Evolutionary conservation across 345 rosid species (phyloP).

Genomic region (Crucihimalaya himalaica): DNA sequence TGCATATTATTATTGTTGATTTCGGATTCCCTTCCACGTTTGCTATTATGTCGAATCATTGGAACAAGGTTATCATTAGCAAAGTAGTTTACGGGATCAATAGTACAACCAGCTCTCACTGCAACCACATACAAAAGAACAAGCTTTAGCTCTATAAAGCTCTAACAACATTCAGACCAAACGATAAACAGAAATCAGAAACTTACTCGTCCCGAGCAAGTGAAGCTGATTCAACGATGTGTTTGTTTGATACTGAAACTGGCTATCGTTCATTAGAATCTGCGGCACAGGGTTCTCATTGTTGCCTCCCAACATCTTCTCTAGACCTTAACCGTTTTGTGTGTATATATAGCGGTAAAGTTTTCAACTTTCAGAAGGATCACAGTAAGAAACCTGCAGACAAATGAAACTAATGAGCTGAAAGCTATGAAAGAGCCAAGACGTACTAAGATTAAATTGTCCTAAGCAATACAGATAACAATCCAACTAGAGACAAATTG

Average conservation of each 20-base stretch:
- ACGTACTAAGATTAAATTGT: neutral
- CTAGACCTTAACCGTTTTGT: conserved; percentile 5
- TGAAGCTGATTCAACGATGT: conserved; percentile 65
- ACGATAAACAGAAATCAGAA: conserved; percentile 1
- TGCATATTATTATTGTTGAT: conserved; percentile 42
- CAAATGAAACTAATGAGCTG: conserved; percentile 2
- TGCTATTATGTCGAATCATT: conserved; percentile 49
- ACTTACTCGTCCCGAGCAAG: conserved; percentile 67
- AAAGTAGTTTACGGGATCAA: conserved; percentile 69
- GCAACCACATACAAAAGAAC: conserved; percentile 28
- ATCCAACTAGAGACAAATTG: neutral
- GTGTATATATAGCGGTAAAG: conserved; percentile 15
- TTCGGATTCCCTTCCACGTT: conserved; percentile 60
- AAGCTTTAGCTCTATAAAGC: neutral
- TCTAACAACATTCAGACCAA: neutral
- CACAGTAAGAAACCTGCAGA: conserved; percentile 39
- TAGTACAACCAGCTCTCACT: conserved; percentile 61
- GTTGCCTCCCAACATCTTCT: conserved; percentile 74
- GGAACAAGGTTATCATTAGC: conserved; percentile 59
- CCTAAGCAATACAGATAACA: conserved; percentile 6
- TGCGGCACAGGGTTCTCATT: conserved; percentile 57
- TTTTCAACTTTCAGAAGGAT: conserved; percentile 25
- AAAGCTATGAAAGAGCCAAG: neutral
- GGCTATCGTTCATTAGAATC: conserved; percentile 53
- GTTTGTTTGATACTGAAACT: conserved; percentile 61